Base-by-base conservation (phyloP, 495 filamentous ascomycete genomes). In the Massariosphaeria phaeospora region DNA sequence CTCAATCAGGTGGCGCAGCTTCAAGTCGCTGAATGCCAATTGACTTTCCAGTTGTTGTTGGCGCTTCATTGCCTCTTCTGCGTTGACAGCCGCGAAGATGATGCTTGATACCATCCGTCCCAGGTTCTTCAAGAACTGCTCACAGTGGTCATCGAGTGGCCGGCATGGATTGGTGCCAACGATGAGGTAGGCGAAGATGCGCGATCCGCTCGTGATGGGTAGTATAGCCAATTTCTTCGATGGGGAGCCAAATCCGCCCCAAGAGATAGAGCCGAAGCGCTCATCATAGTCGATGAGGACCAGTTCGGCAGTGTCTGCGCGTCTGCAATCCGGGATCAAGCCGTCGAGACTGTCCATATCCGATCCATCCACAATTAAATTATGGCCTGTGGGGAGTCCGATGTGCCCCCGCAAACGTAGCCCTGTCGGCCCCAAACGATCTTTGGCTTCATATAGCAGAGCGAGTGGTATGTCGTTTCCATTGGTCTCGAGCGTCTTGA, bases 391-490 rank as follows among this genome's bases (percentile, higher is more conserved):
- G 4, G 56, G 56, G 12, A 59, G 26, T 3, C 56, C 56, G 36
- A 53, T 42, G 21, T 52, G 48, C 4, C 56, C 56, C 1, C 49
- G 56, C 11, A 59, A 43, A 3, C 49, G 41, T 29, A 51, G 36
- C 13, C 34, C n/a, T 0, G 45, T 42, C 2, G 38, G 7, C 11
- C 39, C 56, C 10, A 17, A 2, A 5, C 13, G 41, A 10, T 50
- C 27, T 20, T 43, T 43, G 2, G 23, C 34, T 21, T 59, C 55
- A 42, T 66, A 66, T 13, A 66, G 30, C 6, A 64, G 40, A 5
- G 57, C 64, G 15, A 66, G 43, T 1, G 64, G 64, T n/a, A 62
- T 52, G 46, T 66, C 64, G 11, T 47, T 0, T 10, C 42, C 48
- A 34, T 66, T 66, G 1, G 42, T 51, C 20, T 57, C 44, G 9